Base-by-base conservation (phyloP, 805 yeast genomes). In the Candida nanaspora region DNA sequence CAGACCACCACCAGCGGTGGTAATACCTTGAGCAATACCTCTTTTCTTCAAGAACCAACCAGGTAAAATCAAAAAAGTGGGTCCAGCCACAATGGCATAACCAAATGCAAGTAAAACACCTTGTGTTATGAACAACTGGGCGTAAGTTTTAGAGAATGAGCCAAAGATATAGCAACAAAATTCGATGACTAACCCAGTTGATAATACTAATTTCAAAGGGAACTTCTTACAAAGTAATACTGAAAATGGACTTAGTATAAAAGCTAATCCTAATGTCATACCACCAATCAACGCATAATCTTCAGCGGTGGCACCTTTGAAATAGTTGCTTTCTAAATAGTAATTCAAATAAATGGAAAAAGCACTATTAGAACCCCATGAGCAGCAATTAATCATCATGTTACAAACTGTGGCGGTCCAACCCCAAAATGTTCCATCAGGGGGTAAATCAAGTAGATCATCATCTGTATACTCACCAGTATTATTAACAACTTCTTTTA, bases 231-330 rank as follows among this genome's bases (percentile, higher is more conserved):
- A 68, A 6, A 72, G 44, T 1, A 77, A 48, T 41, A 72, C 62
- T 0, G 73, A 70, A 15, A 80, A 45, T 4, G 94, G 93, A 34
- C 86, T 63, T 41, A 77, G 58, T 46, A 72, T 59, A 53, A 82
- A 81, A 18, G 85, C 83, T 40, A 80, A 57, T 26, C 69, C 70
- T 15, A 74, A 62, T 0, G 70, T 63, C 6, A 77, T 37, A 1
- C 83, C 81, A 18, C 82, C 82, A 44, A 78, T 66, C 31, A 74
- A 46, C 3, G 82, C 80, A 54, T 61, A 79, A 40, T 74, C 76
- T 31, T 68, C 69, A 45, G 66, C 62, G 10, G 69, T 57, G 0
- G 80, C 80, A 7, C 72, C 78, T 0, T 68, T 64, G 41, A 78
- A 78, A 33, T 53, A 46, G 43, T 61, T 50, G 3, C 64, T 45